Percentiles rank a stretch among this genome's conserved stretches.
These are phyloP conservation scores for Pestalotiopsis sp. DNA, from an alignment of 2,329 filamentous ascomycete genomes.

Conservation along the genomic window DNA sequence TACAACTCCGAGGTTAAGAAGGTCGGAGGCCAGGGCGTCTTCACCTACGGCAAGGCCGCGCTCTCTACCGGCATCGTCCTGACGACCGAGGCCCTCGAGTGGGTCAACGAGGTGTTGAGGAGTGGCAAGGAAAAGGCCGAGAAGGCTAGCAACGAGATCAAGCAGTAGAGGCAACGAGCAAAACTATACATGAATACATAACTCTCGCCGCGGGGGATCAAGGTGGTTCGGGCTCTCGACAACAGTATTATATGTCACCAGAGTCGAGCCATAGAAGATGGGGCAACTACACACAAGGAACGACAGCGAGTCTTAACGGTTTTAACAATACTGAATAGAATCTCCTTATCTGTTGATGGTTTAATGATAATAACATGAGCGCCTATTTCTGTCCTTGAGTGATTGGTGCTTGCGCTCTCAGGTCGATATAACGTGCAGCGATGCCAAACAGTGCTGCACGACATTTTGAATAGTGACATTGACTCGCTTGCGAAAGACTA, in stretches of 20 bases:
- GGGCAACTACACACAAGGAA: neutral
- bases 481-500: too few species aligned
- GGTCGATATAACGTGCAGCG: neutral
- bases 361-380: neutral
- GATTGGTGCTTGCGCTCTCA: neutral
- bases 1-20: constrained; percentile 66
- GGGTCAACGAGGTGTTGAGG: constrained; percentile 61
- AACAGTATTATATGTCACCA: neutral
- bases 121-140: constrained; percentile 66
- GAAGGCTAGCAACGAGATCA: constrained; percentile 53
- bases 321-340: constrained; percentile 6
- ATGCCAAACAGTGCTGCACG: neutral
- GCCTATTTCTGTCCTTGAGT: neutral
- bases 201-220: too few species aligned
- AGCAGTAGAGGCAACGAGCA: constrained; percentile 22
- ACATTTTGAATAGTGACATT: too few species aligned
- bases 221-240: constrained; percentile 1
- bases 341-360: constrained; percentile 2
- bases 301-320: constrained; percentile 1
- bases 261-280: constrained; percentile 4
- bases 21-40: constrained; percentile 62
- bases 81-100: constrained; percentile 65
- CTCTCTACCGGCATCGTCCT: constrained; percentile 70
- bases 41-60: constrained; percentile 72
- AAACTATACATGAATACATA: too few species aligned